Evolutionary conservation across 306 rosid genomes (phyloP), one percentile per base, ranked within the genome.

Genomic region (Rubus idaeus): DNA sequence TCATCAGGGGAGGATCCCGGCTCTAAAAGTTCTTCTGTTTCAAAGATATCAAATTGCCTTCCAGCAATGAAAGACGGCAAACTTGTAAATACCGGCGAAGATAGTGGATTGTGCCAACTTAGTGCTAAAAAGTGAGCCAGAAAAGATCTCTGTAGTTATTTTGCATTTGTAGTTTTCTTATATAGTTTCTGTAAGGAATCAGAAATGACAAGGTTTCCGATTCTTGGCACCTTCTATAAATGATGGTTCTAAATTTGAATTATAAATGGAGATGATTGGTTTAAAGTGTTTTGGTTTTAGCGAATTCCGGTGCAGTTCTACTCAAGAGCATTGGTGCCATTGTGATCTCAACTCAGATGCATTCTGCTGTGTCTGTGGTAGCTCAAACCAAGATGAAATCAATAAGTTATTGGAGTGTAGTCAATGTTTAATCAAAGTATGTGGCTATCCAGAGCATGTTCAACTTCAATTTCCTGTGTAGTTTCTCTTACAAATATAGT

Each of bases 301-400:
- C 52, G 23, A 41, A 66, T 41, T 80, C 20, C 50, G 35, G 63
- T 86, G 73, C 89, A 90, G 94, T 68, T 81, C 66, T 71, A 74
- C 79, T 71, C 84, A 80, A 82, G 82, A 83, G 83, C 83, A 78
- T 66, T 23, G 7, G 17, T 58, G 75, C 80, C 62, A 77, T 40
- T 70, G 78, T 66, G 53, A 70, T 77, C 26, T 70, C 71, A 57
- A 82, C 68, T 85, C 87, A 44, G 94, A 76, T 76, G 84, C 85
- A 37, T 84, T 79, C 70, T 90, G 94, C 84, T 84, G 86, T 81
- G 91, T 90, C 50, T 88, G 94, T 73, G 85, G 75, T 79, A 66
- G 82, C 81, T 90, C 94, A 72, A 81, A 82, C 83, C 85, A 81
- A 47, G 91, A 88, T 70, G 81, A 88, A 77, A 75, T 57, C 70